These are phyloP conservation scores for Crithidia bombi DNA, from an alignment of 208 protist genomes.

Conservation along the genomic window DNA sequence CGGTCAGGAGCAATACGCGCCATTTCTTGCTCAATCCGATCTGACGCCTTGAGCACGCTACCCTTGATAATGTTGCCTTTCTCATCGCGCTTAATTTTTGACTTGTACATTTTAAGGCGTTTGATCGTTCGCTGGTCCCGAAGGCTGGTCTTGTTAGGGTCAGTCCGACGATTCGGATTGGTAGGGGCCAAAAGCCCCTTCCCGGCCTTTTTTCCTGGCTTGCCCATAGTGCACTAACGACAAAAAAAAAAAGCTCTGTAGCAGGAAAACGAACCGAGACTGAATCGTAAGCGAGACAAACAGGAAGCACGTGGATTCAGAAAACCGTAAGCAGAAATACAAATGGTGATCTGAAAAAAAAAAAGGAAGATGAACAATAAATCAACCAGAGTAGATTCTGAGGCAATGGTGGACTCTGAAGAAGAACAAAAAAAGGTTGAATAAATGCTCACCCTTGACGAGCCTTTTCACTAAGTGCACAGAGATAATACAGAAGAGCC, in stretches of 20 bases:
- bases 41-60: conserved; percentile 85
- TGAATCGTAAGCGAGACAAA: neutral
- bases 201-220: conserved; percentile 91
- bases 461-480: no score
- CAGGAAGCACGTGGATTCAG: neutral
- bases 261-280: neutral
- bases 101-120: conserved; percentile 90
- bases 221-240: conserved; percentile 47
- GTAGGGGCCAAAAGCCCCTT: conserved; percentile 87
- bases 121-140: conserved; percentile 88
- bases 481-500: no score
- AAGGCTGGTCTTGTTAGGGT: conserved; percentile 84
- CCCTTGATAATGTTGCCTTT: conserved; percentile 93
- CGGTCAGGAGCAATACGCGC: conserved; percentile 95
- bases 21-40: conserved; percentile 89
- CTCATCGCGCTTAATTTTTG: conserved; percentile 89
- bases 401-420: neutral
- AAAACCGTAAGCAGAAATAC: neutral
- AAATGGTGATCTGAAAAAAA: neutral
- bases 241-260: conserved; percentile 1
- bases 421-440: conserved; percentile 10
- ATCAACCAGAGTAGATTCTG: no score
- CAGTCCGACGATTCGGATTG: conserved; percentile 77
- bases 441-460: no score
- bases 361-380: neutral